These are phyloP conservation scores for Secale cereale DNA, from an alignment of 176 grass and related monocot genomes.

Conservation along the genomic window DNA sequence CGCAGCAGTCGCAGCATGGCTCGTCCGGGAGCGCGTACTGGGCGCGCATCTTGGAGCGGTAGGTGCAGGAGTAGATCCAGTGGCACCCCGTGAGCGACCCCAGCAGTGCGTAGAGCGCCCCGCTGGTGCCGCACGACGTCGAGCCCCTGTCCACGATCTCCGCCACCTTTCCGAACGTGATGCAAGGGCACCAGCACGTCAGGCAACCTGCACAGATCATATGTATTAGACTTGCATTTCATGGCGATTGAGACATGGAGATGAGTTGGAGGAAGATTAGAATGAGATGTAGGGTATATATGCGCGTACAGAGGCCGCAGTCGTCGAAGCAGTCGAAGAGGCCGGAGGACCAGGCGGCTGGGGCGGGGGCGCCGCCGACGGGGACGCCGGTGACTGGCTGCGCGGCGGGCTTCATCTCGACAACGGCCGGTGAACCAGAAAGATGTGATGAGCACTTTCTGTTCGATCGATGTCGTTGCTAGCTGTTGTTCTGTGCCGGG, in stretches of 20 bases:
- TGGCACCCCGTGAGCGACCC: background rate
- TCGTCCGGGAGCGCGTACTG: slow-evolving; percentile 38
- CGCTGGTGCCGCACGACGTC: slow-evolving; percentile 50
- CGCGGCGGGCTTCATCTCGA: background rate
- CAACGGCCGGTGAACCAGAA: background rate
- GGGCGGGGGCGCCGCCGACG: too few relatives aligned
- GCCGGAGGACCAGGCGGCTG: slow-evolving; percentile 33
- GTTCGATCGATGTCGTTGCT: background rate
- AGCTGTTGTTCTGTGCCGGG: background rate
- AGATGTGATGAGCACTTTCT: background rate
- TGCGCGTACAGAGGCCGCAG: slow-evolving; percentile 31
- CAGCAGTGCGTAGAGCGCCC: slow-evolving; percentile 47
- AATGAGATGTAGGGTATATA: too few relatives aligned
- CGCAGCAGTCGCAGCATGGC: slow-evolving; percentile 60
- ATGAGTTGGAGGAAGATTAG: too few relatives aligned
- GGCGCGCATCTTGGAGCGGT: slow-evolving; percentile 46
- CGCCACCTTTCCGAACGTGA: slow-evolving; percentile 67
- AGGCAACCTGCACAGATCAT: slow-evolving; percentile 16
- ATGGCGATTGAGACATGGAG: background rate
- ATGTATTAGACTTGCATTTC: background rate
- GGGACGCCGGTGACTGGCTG: background rate
- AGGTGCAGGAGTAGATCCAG: slow-evolving; percentile 64
- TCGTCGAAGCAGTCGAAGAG: slow-evolving; percentile 69
- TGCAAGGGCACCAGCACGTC: slow-evolving; percentile 63
- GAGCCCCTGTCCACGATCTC: slow-evolving; percentile 71